Evolutionary conservation across 2,329 filamentous ascomycete species (phyloP), one percentile per base, ranked within the genome.

Genomic region (Beauveria sp.): DNA sequence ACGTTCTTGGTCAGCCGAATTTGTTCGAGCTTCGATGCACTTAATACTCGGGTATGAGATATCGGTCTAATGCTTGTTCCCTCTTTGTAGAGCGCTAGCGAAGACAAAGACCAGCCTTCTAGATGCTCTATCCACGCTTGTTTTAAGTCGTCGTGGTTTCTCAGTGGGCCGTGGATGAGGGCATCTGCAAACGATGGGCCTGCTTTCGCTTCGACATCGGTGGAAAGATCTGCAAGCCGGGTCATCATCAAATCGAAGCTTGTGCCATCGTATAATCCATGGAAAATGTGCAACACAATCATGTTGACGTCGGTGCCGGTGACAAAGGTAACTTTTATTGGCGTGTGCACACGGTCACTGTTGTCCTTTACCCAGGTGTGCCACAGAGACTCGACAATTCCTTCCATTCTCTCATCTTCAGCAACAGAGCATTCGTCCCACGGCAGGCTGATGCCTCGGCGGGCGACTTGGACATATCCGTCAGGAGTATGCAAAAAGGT

Each of bases 251-350:
- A 71, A 2, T 82, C 79, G 44, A 96, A 81, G 63, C 91, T 93
- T 65, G 83, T 88, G 2, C 91, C 92, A 72, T 97, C 92, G 67
- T 97, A 97, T 0, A 96, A 72, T 0, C 84, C 91, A 70, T 97
- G 92, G 73, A 96, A 96, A 0, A 96, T 86, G 51, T 88, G 82
- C 2, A 96, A 67, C 2, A 79, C 73, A 37, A 96, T 72, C 0
- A 79, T 64, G 7, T 67, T 67, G 1, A 65, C 66, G 1, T 64
- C 65, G 0, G 61, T 57, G 5, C 68, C 53, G 1, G 65, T 61
- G 2, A 84, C 63, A 0, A 80, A 59, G 1, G 81, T 68, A 2
- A 85, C 64, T 58, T 85, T 77, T 5, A 88, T 70, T 0, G 87
- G 87, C 7, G 71, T 72, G 2, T 67, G 66, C 1, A 88, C 64